Evolutionary conservation across 768 basidiomycete species (phyloP), one percentile per base, ranked within the genome.

Genomic region (Terana coerulea): DNA sequence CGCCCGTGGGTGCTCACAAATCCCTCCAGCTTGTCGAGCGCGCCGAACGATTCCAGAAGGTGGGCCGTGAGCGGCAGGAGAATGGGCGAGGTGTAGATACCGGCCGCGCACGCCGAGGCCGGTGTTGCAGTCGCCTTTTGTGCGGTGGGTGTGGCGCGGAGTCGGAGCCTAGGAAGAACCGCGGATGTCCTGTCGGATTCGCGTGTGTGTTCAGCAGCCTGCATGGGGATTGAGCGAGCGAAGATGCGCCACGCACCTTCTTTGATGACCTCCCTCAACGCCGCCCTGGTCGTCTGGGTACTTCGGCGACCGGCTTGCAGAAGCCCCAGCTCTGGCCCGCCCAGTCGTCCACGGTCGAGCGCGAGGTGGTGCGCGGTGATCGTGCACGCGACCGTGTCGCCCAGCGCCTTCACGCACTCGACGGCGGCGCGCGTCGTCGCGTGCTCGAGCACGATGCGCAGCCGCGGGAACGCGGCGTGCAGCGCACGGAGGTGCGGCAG

Each of bases 281-380:
- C 93, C 60, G 81, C 68, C 14, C 95, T 78, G n/a, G 66, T 99
- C 97, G 58, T 88, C 86, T 1, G 95, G 95, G 66, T 83, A 94
- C 70, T 99, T 99, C 11, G n/a, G 97, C 94, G 19, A 99, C 88
- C 0, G 97, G 97, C 68, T 98, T 99, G 76, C 97, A 98, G 70
- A 88, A 99, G 63, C 95, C 81, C 80, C 89, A 93, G 2, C 91
- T 81, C 67, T 98, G 93, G 1, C 94, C 91, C 1, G 94, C 94
- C 84, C 95, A 98, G 60, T 94, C 90, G 68, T 99, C 95, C 3
- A 98, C 91, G 5, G 91, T 97, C 43, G n/a, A 99, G 77, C 25
- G 80, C 84, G 39, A 99, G 81, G 66, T 99, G 97, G 69, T 99
- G 97, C 1, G 95, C 89, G 1, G 97, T 99, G 69, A 99, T 98